A percentile compares a stretch with the other conserved stretches of the same genome.
These are phyloP conservation scores for Monilinia laxa DNA, from an alignment of 2,329 filamentous ascomycete genomes.

Conservation along the genomic window DNA sequence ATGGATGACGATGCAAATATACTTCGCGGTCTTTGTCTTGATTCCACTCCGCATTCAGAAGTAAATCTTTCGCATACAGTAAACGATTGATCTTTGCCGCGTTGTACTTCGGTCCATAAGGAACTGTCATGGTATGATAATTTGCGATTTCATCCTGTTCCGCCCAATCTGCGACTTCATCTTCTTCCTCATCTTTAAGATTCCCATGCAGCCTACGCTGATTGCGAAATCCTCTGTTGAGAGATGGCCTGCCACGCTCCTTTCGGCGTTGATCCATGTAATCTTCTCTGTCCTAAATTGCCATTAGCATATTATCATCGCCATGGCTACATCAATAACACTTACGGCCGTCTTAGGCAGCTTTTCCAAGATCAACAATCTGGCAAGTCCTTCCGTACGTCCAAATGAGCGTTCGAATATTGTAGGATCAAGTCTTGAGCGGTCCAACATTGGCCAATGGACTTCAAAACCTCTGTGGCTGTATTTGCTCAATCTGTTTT, in stretches of 20 bases:
- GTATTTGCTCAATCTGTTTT: conserved; percentile 84
- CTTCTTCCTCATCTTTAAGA: conserved; percentile 73
- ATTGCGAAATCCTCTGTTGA: conserved; percentile 46
- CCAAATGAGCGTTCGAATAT: conserved; percentile 82
- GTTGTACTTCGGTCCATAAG: conserved; percentile 61
- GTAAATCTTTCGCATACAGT: conserved; percentile 75
- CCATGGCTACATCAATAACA: not conserved
- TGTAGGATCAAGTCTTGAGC: conserved; percentile 76
- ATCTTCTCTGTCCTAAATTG: conserved; percentile 56
- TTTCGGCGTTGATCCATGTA: conserved; percentile 69
- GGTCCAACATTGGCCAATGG: conserved; percentile 73
- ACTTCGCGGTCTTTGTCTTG: conserved; percentile 71
- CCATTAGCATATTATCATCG: conserved; percentile 1
- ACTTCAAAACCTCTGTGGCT: conserved; percentile 82
- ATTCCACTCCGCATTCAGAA: conserved; percentile 88
- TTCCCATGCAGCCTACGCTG: conserved; percentile 58
- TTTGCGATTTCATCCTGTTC: conserved; percentile 73
- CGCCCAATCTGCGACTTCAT: conserved; percentile 79
- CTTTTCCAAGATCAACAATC: conserved; percentile 76
- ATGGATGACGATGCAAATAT: conserved; percentile 78
- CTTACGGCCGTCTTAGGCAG: conserved; percentile 59
- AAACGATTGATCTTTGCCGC: conserved; percentile 77
- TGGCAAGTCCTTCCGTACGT: conserved; percentile 72
- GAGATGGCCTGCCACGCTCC: conserved; percentile 68
- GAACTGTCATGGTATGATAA: conserved; percentile 75